A percentile compares a stretch with the other conserved stretches of the same genome.
Evolutionary conservation across 148 eudicot genomes (phyloP).

Genomic region (Agrostemma githago): DNA sequence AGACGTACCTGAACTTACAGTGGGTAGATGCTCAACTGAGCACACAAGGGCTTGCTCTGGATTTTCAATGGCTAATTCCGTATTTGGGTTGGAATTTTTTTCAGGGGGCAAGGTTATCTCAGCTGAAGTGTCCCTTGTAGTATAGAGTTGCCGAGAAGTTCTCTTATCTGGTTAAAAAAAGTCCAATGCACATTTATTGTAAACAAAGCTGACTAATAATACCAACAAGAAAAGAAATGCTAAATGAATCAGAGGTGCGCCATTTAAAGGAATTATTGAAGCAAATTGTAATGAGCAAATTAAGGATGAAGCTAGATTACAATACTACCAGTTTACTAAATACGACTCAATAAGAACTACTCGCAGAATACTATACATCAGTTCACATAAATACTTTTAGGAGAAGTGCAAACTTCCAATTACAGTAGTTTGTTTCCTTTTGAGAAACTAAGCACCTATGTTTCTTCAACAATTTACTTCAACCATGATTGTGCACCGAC

Average conservation of each 20-base stretch:
- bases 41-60: slow-evolving; percentile 3
- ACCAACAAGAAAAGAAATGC: not conserved
- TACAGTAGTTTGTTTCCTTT: too few relatives aligned
- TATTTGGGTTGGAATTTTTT: not conserved
- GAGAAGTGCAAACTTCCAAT: not conserved
- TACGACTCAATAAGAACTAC: not conserved
- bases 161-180: slow-evolving; percentile 17
- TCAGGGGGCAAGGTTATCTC: not conserved
- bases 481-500: not conserved
- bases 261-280: not conserved
- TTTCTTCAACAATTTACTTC: not conserved
- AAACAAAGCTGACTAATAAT: slow-evolving; percentile 1
- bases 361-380: too few relatives aligned
- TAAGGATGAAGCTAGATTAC: not conserved
- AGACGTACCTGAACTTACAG: slow-evolving; percentile 21
- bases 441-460: not conserved
- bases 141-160: not conserved
- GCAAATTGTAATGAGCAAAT: not conserved
- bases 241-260: not conserved
- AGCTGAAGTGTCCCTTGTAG: not conserved
- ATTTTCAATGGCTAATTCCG: not conserved
- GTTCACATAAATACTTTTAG: not conserved
- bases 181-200: slow-evolving; percentile 5
- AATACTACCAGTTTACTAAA: not conserved
- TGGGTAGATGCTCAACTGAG: not conserved